Percentiles rank a stretch among this genome's conserved stretches.
These are phyloP conservation scores for Cavenderia fasciculata DNA, from an alignment of 78 protist species.

Conservation along the genomic window DNA sequence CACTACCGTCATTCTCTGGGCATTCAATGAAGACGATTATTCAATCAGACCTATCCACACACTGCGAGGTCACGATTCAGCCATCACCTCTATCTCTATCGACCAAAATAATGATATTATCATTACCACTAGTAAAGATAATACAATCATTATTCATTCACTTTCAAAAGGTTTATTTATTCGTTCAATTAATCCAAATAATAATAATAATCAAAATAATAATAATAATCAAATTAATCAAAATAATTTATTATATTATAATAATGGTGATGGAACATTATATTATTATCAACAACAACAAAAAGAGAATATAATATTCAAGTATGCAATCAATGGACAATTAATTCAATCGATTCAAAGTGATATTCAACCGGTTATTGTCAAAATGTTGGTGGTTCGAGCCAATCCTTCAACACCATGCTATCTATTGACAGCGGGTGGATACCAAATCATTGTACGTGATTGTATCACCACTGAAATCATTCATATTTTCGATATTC, in stretches of 20 bases:
- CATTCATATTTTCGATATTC: slow-evolving; percentile 43
- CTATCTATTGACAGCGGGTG: slow-evolving; percentile 54
- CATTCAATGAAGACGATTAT: slow-evolving; percentile 25
- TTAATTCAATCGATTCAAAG: slow-evolving; percentile 16
- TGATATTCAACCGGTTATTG: slow-evolving; percentile 53
- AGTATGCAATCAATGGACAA: slow-evolving; percentile 55
- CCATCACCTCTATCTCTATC: slow-evolving; percentile 33
- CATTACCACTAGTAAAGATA: slow-evolving; percentile 66
- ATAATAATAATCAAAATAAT: slow-evolving; percentile 22
- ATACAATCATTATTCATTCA: slow-evolving; percentile 46
- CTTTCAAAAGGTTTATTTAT: slow-evolving; percentile 22
- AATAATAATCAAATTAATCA: slow-evolving; percentile 11
- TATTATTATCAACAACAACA: background rate
- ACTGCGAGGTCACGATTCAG: slow-evolving; percentile 59
- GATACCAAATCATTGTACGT: slow-evolving; percentile 56
- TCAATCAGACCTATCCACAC: slow-evolving; percentile 48
- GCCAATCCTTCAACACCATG: background rate
- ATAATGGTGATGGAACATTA: background rate
- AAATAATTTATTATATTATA: background rate
- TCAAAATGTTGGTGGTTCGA: slow-evolving; percentile 23
- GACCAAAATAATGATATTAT: slow-evolving; percentile 41
- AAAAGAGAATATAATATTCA: background rate
- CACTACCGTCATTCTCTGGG: slow-evolving; percentile 63
- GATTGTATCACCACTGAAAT: slow-evolving; percentile 44
- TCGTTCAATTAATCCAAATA: slow-evolving; percentile 4